Base-by-base conservation (phyloP, 108 stramenopile species). In the Nannochloropsis granulata region DNA sequence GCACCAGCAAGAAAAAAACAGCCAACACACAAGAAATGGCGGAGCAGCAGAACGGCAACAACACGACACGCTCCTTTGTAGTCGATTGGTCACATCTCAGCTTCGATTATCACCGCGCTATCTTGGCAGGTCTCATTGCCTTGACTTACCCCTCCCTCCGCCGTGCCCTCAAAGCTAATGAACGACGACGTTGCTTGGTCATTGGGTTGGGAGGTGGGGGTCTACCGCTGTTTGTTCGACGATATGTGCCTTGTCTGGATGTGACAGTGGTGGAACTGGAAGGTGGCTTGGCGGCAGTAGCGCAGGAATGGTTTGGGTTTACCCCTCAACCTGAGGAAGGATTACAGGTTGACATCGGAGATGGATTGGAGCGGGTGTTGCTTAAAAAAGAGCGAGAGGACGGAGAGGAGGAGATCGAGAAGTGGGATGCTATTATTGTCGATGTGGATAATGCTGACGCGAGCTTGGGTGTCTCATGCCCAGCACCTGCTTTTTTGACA, bases 91-190 rank as follows among this genome's bases (percentile, higher is more conserved):
- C 85, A 82, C 25, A 86, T 43, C 25, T 86, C 16, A 84, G 87
- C 80, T 86, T 86, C 83, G 87, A 88, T 78, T 88, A 86, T 26
- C 87, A 88, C 83, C 81, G 81, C 13, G 43, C 26, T 7, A 21
- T 43, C 34, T 8, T 82, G 81, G 42, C 16, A 21, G 19, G 81
- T 16, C 81, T 82, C 11, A 43, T 43, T 21, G 81, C 26, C 19
- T 19, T 82, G 26, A 42, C 9, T 25, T 25, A 82, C 19, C 81
- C 81, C 21, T 43, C 25, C 34, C 24, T 82, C 42, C 81, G 81
- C 10, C 56, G 56, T 16, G 56, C 56, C 56, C 21, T n/a, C 21
- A 71, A 71, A 71, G 56, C 56, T 71, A 16, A 71, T n/a, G 56
- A 71, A 71, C 56, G 11, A n/a, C 56, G 56, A n/a, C 56, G 2